phyloP scores from a whole-genome alignment of 768 basidiomycete species.

The Sporobolomyces phaffii region DNA sequence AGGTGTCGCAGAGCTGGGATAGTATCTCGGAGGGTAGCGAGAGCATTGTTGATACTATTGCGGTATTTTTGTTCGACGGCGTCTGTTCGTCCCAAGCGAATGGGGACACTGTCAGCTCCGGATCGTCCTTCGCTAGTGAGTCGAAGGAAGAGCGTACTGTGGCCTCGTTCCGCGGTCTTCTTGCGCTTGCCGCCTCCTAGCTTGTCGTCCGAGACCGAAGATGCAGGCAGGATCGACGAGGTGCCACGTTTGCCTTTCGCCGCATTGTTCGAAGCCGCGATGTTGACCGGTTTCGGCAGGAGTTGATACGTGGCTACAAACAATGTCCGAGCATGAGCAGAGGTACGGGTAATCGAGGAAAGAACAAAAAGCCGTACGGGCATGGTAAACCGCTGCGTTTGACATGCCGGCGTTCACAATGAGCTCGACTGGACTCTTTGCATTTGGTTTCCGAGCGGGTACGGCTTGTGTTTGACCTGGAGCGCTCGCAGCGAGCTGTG shows the following conservation, averaged over 20 bases:
- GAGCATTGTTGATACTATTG: constrained; percentile 39
- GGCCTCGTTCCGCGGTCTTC: constrained; percentile 21
- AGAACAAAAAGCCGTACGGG: constrained; percentile 4
- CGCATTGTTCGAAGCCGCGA: neutral
- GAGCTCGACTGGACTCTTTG: constrained; percentile 22
- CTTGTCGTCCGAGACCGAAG: constrained; percentile 8
- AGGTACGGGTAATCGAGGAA: neutral
- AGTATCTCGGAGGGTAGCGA: constrained; percentile 37
- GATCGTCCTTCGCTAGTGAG: no score
- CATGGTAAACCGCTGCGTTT: neutral
- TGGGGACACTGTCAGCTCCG: no score
- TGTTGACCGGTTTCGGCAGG: neutral
- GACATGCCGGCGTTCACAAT: constrained; percentile 31
- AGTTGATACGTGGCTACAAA: constrained; percentile 28
- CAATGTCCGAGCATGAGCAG: neutral
- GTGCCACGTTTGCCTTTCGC: constrained; percentile 4
- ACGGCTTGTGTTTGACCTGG: neutral
- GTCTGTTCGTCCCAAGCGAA: neutral
- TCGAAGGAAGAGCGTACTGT: constrained; percentile 21
- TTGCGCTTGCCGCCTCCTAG: constrained; percentile 2
- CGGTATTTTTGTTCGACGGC: constrained; percentile 41
- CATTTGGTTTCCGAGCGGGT: neutral
- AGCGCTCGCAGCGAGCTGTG: neutral
- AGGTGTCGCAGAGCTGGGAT: constrained; percentile 40
- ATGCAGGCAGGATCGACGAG: neutral